Evolutionary conservation across 345 rosid species (phyloP).

Genomic region (Ceriops tagal): DNA sequence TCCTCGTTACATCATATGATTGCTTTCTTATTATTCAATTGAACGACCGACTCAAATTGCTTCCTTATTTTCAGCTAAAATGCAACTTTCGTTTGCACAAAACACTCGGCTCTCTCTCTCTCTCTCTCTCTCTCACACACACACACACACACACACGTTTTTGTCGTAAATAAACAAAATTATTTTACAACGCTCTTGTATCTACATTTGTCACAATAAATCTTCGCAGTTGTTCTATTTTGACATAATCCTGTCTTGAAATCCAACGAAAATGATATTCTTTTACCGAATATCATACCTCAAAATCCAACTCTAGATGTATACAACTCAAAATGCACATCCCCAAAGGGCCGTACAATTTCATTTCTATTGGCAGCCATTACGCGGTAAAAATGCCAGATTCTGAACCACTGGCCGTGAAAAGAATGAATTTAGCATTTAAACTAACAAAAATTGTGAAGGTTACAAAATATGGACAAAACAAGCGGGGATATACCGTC

Average conservation of each 20-base stretch:
- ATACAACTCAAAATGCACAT: slow-evolving; percentile 2
- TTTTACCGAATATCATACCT: neutral
- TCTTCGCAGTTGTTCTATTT: no score
- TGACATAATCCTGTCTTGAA: no score
- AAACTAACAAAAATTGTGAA: slow-evolving; percentile 11
- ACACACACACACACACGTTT: no score
- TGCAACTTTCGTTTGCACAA: no score
- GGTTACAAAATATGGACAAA: slow-evolving; percentile 24
- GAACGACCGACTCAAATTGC: no score
- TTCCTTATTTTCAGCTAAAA: no score
- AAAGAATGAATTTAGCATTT: slow-evolving; percentile 38
- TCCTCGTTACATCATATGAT: no score
- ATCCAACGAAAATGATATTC: no score
- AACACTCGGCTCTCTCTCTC: neutral
- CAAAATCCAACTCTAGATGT: neutral
- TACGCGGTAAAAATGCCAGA: slow-evolving; percentile 8
- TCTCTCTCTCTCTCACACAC: neutral
- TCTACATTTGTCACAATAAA: no score
- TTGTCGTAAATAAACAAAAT: no score
- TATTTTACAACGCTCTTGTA: no score
- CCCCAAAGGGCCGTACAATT: slow-evolving; percentile 14
- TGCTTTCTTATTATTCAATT: no score
- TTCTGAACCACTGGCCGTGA: slow-evolving; percentile 10
- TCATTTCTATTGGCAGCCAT: neutral
- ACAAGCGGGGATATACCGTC: slow-evolving; percentile 7